Conservation (phyloP, 2,329 filamentous ascomycete species). For the Pseudonectria foliicola region DNA sequence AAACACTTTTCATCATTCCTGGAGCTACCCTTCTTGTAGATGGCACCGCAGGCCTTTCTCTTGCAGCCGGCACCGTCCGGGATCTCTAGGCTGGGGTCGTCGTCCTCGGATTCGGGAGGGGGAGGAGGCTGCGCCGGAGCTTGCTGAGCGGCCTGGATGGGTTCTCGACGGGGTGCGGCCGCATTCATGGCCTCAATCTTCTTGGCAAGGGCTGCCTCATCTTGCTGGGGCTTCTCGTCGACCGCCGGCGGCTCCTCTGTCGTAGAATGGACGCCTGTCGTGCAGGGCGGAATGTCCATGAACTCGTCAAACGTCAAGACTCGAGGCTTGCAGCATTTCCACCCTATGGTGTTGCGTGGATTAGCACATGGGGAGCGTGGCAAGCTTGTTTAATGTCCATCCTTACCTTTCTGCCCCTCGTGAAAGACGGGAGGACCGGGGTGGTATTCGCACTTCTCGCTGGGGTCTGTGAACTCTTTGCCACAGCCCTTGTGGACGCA, state of each 20-base stretch:
- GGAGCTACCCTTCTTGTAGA: slow-evolving; percentile 53
- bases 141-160: slow-evolving; percentile 36
- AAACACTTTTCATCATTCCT: slow-evolving; percentile 71
- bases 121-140: slow-evolving; percentile 50
- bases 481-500: slow-evolving; percentile 96
- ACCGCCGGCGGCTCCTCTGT: slow-evolving; percentile 62
- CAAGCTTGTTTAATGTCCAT: too few relatives aligned
- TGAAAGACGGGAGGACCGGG: slow-evolving; percentile 92
- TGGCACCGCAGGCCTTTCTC: slow-evolving; percentile 63
- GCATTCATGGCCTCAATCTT: slow-evolving; percentile 49
- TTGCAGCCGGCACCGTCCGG: slow-evolving; percentile 70
- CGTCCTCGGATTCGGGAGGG: slow-evolving; percentile 74
- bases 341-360: slow-evolving; percentile 50
- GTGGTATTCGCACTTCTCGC: slow-evolving; percentile 86
- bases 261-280: slow-evolving; percentile 84
- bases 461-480: slow-evolving; percentile 74
- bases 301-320: slow-evolving; percentile 98
- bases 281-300: slow-evolving; percentile 85
- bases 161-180: slow-evolving; percentile 34
- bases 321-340: slow-evolving; percentile 98
- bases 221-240: slow-evolving; percentile 48
- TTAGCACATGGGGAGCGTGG: slow-evolving; percentile 7
- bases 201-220: slow-evolving; percentile 33
- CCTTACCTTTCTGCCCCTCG: slow-evolving; percentile 91
- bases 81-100: slow-evolving; percentile 69